Evolutionary conservation across 2,329 filamentous ascomycete genomes (phyloP).

Genomic region (Scedosporium dehoogii): DNA sequence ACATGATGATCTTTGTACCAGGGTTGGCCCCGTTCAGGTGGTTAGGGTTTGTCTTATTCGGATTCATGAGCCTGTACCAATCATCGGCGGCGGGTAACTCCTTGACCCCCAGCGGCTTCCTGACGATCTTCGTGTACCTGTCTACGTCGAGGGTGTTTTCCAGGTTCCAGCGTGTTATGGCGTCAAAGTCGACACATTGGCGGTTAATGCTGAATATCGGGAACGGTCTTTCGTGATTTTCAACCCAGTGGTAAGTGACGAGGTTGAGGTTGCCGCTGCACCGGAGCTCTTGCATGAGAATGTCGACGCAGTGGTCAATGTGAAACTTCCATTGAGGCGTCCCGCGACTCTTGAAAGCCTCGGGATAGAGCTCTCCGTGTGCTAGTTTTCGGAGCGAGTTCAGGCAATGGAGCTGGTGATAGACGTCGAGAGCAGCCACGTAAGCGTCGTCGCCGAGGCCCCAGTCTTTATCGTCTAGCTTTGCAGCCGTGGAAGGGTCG

Average conservation of each 20-base stretch:
- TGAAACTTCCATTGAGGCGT: slow-evolving; percentile 1
- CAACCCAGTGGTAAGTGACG: not conserved
- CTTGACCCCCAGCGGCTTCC: not conserved
- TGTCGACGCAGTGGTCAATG: slow-evolving; percentile 7
- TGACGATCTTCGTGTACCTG: not conserved
- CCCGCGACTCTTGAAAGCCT: not conserved
- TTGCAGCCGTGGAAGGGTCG: no score
- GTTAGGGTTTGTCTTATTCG: no score
- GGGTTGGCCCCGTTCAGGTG: no score
- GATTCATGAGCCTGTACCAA: no score
- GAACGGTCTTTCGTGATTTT: not conserved
- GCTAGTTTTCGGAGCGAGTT: slow-evolving; percentile 4
- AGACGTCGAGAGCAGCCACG: slow-evolving; percentile 6
- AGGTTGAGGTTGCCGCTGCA: slow-evolving; percentile 1
- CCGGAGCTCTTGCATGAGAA: slow-evolving; percentile 6
- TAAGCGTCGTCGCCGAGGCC: no score
- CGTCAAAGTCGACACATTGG: not conserved
- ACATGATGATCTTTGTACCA: no score
- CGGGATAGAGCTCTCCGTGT: slow-evolving; percentile 5
- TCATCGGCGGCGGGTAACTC: no score
- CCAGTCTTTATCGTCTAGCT: no score
- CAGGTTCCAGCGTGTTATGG: not conserved
- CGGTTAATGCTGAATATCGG: not conserved
- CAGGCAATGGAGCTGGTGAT: slow-evolving; percentile 7
- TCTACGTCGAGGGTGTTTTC: not conserved